Conservation (phyloP, 2,329 filamentous ascomycete species). For the Exophiala sp. region DNA sequence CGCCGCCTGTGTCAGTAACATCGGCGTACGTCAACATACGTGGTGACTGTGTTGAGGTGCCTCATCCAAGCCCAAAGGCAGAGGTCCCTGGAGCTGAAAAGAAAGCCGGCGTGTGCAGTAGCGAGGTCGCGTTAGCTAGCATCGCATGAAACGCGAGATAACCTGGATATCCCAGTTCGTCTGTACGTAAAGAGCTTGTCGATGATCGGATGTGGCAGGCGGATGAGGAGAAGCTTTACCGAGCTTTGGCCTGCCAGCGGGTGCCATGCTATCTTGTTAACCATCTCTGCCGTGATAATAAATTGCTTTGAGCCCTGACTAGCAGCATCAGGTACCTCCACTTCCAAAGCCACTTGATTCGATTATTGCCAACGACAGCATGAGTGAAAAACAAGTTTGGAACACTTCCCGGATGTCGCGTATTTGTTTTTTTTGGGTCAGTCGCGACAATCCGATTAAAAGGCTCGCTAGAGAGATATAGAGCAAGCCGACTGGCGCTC, state of each 20-base stretch:
- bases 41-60: constrained; percentile 1
- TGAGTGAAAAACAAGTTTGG: constrained; percentile 11
- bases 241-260: constrained; percentile 1
- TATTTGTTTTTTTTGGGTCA: constrained; percentile 15
- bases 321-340: too few species aligned
- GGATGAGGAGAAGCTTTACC: neutral
- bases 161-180: constrained; percentile 14
- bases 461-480: constrained; percentile 15
- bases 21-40: constrained; percentile 2
- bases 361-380: neutral
- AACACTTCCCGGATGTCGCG: neutral
- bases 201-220: constrained; percentile 17
- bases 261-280: constrained; percentile 8
- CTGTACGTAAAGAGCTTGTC: constrained; percentile 25
- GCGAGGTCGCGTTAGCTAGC: constrained; percentile 12
- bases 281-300: neutral
- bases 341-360: too few species aligned
- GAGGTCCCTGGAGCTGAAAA: constrained; percentile 14
- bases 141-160: constrained; percentile 19
- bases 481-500: constrained; percentile 12
- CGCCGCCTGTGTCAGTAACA: neutral
- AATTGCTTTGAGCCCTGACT: neutral
- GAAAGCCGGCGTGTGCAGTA: neutral
- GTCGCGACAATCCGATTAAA: constrained; percentile 6
- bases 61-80: constrained; percentile 3